These are phyloP conservation scores for Larix kaempferi DNA, from an alignment of 75 land plant species.

Conservation along the genomic window DNA sequence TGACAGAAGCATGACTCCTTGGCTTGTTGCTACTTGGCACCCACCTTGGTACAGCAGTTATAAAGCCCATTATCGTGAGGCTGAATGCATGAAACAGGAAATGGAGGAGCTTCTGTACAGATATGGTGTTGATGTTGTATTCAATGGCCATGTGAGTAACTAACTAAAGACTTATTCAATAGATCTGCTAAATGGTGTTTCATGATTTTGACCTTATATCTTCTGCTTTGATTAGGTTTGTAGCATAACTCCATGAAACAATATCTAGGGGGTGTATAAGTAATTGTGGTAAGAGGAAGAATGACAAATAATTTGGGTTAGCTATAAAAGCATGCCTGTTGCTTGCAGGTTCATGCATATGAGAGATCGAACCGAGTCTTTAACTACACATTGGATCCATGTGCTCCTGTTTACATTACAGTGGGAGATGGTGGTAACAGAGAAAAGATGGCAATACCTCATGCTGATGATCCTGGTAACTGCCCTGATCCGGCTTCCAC, in stretches of 20 bases:
- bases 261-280: background rate
- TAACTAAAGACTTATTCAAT: background rate
- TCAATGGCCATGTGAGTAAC: constrained; percentile 81
- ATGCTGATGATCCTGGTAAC: constrained; percentile 85
- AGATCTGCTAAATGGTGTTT: background rate
- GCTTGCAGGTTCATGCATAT: constrained; percentile 90
- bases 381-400: constrained; percentile 63
- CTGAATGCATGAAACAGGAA: constrained; percentile 75
- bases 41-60: constrained; percentile 92
- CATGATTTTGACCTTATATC: background rate
- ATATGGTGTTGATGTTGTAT: constrained; percentile 76
- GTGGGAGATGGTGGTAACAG: constrained; percentile 95
- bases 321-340: background rate
- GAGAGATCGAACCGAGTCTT: constrained; percentile 85
- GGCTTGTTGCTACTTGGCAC: constrained; percentile 80
- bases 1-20: constrained; percentile 76
- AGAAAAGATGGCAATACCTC: constrained; percentile 67
- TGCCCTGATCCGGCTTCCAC: constrained; percentile 78
- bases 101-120: constrained; percentile 81
- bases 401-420: constrained; percentile 81
- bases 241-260: background rate
- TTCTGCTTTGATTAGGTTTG: background rate
- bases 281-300: background rate
- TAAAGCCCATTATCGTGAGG: constrained; percentile 76
- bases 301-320: background rate